Base-by-base conservation (phyloP, 345 rosid species). In the Capsella bursapastoris region DNA sequence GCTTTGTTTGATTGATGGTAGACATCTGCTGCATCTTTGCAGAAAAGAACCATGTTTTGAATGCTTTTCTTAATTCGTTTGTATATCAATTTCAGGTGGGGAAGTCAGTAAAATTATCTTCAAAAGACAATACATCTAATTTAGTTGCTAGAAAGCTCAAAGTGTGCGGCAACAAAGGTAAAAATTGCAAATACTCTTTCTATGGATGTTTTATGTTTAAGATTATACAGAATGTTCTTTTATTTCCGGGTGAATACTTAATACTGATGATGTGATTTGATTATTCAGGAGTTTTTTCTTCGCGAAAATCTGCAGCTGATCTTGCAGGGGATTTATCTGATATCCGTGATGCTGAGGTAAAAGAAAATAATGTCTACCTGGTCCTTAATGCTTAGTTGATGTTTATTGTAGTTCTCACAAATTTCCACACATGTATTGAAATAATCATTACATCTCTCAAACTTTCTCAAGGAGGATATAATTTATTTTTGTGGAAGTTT, bases 281-380 rank as follows among this genome's bases (percentile, higher is more conserved):
- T 45, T 52, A 57, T 13, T 13, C 73, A 75, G 80, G 79, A 62
- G 38, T 7, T 68, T 48, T 53, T 45, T 47, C 57, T 56, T 44
- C 29, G 57, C 61, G 44, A 37, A 32, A 3, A 13, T 6, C 35
- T 45, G 44, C 32, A 13, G 75, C 15, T 56, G 65, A 63, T 34
- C 32, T 55, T 66, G 61, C 69, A 12, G 60, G 64, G 35, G 76
- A 69, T 62, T 66, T 81, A 22, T 73, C 70, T 68, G 52, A 58
- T 65, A 73, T 81, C 13, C 41, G 57, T 73, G 79, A 81, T 65
- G 63, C 70, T 38, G 84, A 81, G 84, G 84, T 81, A 73, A 67
- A 60, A 22, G 25, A 32, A 25, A 12, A 1, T 3, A 16, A 10
- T 57, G 14, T 13, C 25, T 61, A 29, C 50, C 50, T 22, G 22